Base-by-base conservation (phyloP, 179 eudicot species). In the Carnegiea gigantea region DNA sequence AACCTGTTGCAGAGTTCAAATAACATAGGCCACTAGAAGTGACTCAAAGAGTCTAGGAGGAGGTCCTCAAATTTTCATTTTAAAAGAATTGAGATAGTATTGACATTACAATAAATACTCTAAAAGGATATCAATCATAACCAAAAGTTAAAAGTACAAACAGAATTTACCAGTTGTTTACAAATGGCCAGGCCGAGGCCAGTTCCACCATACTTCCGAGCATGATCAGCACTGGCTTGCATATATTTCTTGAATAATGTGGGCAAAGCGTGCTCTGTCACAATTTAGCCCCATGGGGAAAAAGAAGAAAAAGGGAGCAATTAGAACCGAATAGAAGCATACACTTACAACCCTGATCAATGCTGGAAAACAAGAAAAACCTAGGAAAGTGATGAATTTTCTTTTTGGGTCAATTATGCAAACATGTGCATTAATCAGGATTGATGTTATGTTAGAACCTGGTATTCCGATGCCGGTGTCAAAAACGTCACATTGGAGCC, bases 401-500 rank as follows among this genome's bases (percentile, higher is more conserved):
- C 44, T 40, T 40, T 40, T 40, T 40, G 1, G n/a, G 10, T 68
- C 33, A 8, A 26, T 17, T 23, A 57, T 18, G 62, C 62, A 57
- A 57, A 57, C 23, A 57, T 15, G 14, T 18, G 62, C 62, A 57
- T 6, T 40, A 82, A 82, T 9, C 15, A 6, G 49, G 36, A 77
- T 46, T 49, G 59, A 68, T 21, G 70, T 65, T 64, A 2, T n/a
- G 43, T 26, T 67, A 65, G 28, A 79, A 95, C 98, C 98, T 85
- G 99, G 97, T 84, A 95, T 95, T 86, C 99, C 99, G 65, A 95
- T 95, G 78, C 99, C 99, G 1, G 97, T 94, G 83, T 95, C 99
- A 80, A 90, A 90, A 44, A 95, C 98, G 83, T 95, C 98, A 82
- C 98, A 95, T 44, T 91, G 89, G 84, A 95, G 87, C 98, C 98